These are phyloP conservation scores for Xylaria digitata DNA, from an alignment of 2,329 filamentous ascomycete species.

Conservation along the genomic window DNA sequence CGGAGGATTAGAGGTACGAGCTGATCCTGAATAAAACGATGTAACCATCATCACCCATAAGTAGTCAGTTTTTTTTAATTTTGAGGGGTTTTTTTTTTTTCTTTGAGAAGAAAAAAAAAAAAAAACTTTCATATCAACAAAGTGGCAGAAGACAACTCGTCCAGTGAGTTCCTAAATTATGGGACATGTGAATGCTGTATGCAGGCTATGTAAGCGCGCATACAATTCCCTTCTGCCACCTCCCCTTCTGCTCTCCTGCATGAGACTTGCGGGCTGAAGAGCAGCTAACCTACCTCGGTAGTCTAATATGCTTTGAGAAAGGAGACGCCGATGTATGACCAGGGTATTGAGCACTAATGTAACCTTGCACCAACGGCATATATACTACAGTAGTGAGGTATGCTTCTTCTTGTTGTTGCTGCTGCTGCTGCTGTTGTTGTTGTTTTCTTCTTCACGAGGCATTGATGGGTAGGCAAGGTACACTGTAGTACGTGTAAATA, in stretches of 20 bases:
- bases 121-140: background rate
- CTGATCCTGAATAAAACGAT: slow-evolving; percentile 12
- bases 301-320: slow-evolving; percentile 12
- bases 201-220: slow-evolving; percentile 19
- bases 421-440: no score
- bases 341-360: slow-evolving; percentile 16
- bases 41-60: slow-evolving; percentile 15
- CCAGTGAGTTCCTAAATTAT: background rate
- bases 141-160: background rate
- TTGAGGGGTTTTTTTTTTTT: no score
- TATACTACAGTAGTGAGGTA: background rate
- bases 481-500: background rate
- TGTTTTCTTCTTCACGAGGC: slow-evolving; percentile 3
- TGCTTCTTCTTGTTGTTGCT: no score
- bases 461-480: background rate
- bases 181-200: slow-evolving; percentile 4
- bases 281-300: slow-evolving; percentile 6
- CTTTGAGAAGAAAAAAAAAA: no score
- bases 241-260: slow-evolving; percentile 1
- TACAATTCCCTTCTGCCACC: slow-evolving; percentile 3
- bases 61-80: background rate
- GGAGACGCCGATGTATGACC: background rate
- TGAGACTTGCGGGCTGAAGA: slow-evolving; percentile 9
- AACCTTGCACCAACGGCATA: slow-evolving; percentile 21
- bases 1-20: slow-evolving; percentile 5